phyloP scores from a whole-genome alignment of 2,329 filamentous ascomycete genomes.

The Macroventuria anomochaeta region DNA sequence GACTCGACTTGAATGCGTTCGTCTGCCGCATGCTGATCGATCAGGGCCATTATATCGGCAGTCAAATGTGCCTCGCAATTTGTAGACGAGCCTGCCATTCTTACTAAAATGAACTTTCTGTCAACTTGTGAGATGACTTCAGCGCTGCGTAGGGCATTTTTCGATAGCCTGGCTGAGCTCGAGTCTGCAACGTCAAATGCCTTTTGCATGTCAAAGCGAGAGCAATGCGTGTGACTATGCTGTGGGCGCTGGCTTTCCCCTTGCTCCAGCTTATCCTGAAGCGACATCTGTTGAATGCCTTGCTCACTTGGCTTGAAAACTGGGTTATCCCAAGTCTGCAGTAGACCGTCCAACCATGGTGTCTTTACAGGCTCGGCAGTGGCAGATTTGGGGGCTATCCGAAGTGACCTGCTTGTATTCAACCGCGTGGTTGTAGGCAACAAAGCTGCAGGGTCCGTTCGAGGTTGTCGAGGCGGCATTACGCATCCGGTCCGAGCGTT shows the following conservation, averaged over 20 bases:
- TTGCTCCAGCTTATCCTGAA: conserved; percentile 20
- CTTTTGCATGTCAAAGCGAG: conserved; percentile 20
- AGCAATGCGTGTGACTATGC: conserved; percentile 15
- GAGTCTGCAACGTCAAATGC: conserved; percentile 35
- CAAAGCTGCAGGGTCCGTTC: conserved; percentile 9
- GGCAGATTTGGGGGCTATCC: conserved; percentile 33
- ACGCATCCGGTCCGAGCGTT: conserved; percentile 63
- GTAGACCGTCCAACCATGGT: conserved; percentile 66
- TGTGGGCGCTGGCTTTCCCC: conserved; percentile 6
- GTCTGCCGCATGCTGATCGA: conserved; percentile 95
- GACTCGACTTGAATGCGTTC: conserved; percentile 82
- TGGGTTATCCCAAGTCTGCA: conserved; percentile 76
- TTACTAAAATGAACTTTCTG: conserved; percentile 82
- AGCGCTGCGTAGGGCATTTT: conserved; percentile 58
- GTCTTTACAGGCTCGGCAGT: conserved; percentile 19
- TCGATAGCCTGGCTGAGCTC: conserved; percentile 61
- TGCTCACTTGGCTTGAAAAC: conserved; percentile 66
- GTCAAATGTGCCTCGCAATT: neutral
- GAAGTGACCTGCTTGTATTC: conserved; percentile 39
- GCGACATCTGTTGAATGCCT: conserved; percentile 49
- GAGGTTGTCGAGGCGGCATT: conserved; percentile 25
- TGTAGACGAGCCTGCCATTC: conserved; percentile 51
- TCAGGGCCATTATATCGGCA: conserved; percentile 66
- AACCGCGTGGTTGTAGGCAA: conserved; percentile 19
- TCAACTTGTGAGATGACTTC: conserved; percentile 83